Percentiles rank a stretch among this genome's conserved stretches.
These are phyloP conservation scores for Patellaria atrata DNA, from an alignment of 495 filamentous ascomycete species.

Conservation along the genomic window DNA sequence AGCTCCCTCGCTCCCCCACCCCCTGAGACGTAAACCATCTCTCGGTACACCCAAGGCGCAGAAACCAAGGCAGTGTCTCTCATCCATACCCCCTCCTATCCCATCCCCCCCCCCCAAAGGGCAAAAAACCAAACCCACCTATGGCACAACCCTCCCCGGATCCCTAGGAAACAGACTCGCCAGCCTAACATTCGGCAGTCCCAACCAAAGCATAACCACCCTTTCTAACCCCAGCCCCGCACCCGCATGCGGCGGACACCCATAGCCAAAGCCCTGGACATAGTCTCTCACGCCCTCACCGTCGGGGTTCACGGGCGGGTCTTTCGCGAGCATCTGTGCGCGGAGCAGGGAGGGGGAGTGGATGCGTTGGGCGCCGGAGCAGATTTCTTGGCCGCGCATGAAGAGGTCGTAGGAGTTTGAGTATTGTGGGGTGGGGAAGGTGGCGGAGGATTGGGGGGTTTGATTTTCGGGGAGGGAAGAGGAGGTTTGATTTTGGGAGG, in stretches of 20 bases:
- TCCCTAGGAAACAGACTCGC: conserved; percentile 70
- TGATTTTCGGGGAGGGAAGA: conserved; percentile 73
- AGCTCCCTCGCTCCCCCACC: too few species aligned
- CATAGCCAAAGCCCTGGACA: conserved; percentile 63
- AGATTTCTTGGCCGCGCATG: conserved; percentile 84
- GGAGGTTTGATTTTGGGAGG: conserved; percentile 39
- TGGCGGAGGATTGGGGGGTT: conserved; percentile 81
- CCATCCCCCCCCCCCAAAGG: background rate
- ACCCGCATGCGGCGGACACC: conserved; percentile 69
- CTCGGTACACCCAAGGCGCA: too few species aligned
- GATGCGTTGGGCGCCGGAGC: conserved; percentile 78
- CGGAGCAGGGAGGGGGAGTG: conserved; percentile 56
- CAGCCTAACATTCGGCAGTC: conserved; percentile 66
- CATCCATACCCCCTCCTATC: background rate
- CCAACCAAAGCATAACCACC: conserved; percentile 78
- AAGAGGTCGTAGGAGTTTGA: conserved; percentile 89
- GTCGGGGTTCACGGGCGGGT: conserved; percentile 47
- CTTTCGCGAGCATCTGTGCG: conserved; percentile 53
- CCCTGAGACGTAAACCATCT: too few species aligned
- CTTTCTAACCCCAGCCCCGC: conserved; percentile 80
- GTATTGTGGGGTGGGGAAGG: conserved; percentile 43
- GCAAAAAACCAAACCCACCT: too few species aligned
- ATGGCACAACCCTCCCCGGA: conserved; percentile 67
- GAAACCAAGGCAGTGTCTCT: too few species aligned
- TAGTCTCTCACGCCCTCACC: conserved; percentile 72